Conservation (phyloP, 2,329 filamentous ascomycete species). For the Gliomastix tumulicola region DNA sequence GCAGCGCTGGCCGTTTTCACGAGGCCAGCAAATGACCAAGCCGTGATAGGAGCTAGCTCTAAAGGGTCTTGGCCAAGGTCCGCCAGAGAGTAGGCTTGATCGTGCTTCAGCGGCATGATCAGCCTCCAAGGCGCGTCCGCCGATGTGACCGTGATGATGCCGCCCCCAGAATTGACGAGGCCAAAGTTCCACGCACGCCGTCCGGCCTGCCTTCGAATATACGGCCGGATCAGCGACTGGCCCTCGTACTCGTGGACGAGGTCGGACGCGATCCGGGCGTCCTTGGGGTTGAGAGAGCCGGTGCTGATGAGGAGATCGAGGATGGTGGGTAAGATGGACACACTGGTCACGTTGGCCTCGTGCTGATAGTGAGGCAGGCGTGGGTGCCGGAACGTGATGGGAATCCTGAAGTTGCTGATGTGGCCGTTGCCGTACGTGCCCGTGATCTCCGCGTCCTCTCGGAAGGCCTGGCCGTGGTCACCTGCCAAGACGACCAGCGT, state of each 20-base stretch:
- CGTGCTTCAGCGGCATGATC: slow-evolving; percentile 10
- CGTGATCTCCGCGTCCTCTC: slow-evolving; percentile 25
- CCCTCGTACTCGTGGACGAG: slow-evolving; percentile 36
- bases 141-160: slow-evolving; percentile 10
- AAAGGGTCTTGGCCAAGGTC: slow-evolving; percentile 8
- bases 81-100: slow-evolving; percentile 9
- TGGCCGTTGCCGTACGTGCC: slow-evolving; percentile 34
- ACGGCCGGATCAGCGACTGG: slow-evolving; percentile 35
- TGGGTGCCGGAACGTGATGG: slow-evolving; percentile 34
- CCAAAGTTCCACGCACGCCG: slow-evolving; percentile 41
- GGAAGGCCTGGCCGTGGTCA: slow-evolving; percentile 33
- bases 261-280: slow-evolving; percentile 23
- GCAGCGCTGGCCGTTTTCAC: slow-evolving; percentile 2
- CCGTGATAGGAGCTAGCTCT: slow-evolving; percentile 5
- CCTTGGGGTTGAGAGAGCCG: slow-evolving; percentile 23
- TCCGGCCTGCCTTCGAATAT: slow-evolving; percentile 20
- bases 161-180: slow-evolving; percentile 33
- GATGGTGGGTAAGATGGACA: slow-evolving; percentile 35
- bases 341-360: slow-evolving; percentile 27
- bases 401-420: slow-evolving; percentile 33
- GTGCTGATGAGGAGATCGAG: slow-evolving; percentile 34
- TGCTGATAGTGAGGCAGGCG: slow-evolving; percentile 30
- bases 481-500: slow-evolving; percentile 37
- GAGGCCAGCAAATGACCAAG: slow-evolving; percentile 7
- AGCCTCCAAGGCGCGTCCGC: slow-evolving; percentile 9